Base-by-base conservation (phyloP, 495 filamentous ascomycete genomes). In the Rhizodiscina lignyota region DNA sequence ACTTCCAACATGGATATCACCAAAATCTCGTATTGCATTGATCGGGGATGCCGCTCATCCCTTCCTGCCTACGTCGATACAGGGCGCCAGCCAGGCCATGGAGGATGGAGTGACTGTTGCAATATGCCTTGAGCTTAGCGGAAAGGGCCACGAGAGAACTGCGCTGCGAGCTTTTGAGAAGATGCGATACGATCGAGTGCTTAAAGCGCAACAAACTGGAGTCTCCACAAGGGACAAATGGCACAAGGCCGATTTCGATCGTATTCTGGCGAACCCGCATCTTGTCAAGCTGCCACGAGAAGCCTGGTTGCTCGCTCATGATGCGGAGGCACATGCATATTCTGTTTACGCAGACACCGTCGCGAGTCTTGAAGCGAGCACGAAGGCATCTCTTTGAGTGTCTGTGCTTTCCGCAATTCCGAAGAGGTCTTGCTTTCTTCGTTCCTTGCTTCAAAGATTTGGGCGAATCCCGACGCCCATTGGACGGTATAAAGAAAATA, bases 1-100 rank as follows among this genome's bases (percentile, higher is more conserved):
- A 19, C 34, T 51, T 20, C 54, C 54, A 5, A 55, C 47, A 2
- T 58, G 53, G 45, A 38, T 52, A 2, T 46, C 41, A n/a, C 45
- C 50, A 1, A 45, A 49, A 18, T 36, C 32, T 6, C 43, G 50
- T 13, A 53, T 55, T 17, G 52, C 40, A 2, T 32, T 51, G 30
- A 50, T 58, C 8, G 54, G 54, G 2, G 54, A 58, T 39, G 49
- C 50, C 11, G 54, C 54, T 12, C 54, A 58, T 32, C 47, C 54
- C 2, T 56, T 58, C 32, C 35, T 56, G 17, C 54, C 54, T 4
- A 54, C 53, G 11, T 46, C 43, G n/a, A 51, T 50, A 5, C 48
- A 56, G 29, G 53, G 54, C 4, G 54, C 53, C 2, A 47, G 40
- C 27, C 54, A 58, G 38, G 50, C 53, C 10, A 54, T 58, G 35